Percentiles rank a stretch among this genome's conserved stretches.
Evolutionary conservation across 345 rosid genomes (phyloP).

Genomic region (Eucalyptus dawsonii): DNA sequence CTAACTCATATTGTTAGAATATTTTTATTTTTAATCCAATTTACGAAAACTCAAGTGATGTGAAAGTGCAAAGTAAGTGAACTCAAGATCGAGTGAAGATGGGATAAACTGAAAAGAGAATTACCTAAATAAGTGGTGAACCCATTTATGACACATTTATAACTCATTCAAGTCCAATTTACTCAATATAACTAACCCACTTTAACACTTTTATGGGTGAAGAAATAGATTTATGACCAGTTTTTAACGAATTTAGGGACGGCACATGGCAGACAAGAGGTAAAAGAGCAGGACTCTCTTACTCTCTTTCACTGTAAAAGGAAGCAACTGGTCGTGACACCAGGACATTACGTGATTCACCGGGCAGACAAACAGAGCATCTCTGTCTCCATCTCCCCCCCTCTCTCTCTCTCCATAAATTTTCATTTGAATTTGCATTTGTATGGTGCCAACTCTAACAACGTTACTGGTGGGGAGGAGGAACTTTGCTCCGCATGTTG

Average conservation of each 20-base stretch:
- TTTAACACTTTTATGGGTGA: not conserved
- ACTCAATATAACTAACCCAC: too few relatives aligned
- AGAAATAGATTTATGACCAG: too few relatives aligned
- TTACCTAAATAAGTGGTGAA: fast-evolving
- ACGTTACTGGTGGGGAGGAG: not conserved
- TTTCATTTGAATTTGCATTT: not conserved
- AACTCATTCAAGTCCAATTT: too few relatives aligned
- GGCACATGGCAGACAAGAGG: not conserved
- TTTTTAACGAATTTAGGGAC: too few relatives aligned
- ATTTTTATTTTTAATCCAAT: too few relatives aligned
- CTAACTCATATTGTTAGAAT: too few relatives aligned
- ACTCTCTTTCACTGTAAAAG: not conserved
- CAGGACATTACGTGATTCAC: not conserved
- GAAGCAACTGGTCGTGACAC: not conserved
- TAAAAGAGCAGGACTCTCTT: not conserved
- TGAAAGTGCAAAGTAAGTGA: fast-evolving
- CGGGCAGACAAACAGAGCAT: not conserved
- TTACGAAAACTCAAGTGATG: too few relatives aligned
- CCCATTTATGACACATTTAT: too few relatives aligned
- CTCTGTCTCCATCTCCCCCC: not conserved
- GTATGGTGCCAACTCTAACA: not conserved
- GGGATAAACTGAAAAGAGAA: too few relatives aligned
- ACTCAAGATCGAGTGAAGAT: fast-evolving
- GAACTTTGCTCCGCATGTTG: not conserved
- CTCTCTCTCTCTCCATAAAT: not conserved